Evolutionary conservation across 164 flowering plant species (phyloP).

Genomic region (Magnolia changhungtana): DNA sequence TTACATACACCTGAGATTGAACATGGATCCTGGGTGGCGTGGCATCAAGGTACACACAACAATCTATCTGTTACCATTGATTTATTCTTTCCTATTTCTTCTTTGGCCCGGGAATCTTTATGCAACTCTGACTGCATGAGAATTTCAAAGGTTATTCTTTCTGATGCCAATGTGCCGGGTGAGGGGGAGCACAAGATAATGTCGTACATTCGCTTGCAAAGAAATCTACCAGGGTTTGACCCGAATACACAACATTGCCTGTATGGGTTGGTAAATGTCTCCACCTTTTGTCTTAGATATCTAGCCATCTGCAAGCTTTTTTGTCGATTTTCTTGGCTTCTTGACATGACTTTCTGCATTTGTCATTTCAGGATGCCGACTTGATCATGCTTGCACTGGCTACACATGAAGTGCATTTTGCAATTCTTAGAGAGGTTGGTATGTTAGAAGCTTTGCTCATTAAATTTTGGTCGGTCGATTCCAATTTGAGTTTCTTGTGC

Average conservation of each 20-base stretch:
- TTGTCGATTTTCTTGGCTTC: not conserved
- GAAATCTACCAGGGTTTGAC: constrained; percentile 53
- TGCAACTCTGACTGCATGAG: not conserved
- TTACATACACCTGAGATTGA: constrained; percentile 43
- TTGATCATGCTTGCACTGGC: constrained; percentile 65
- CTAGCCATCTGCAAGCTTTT: not conserved
- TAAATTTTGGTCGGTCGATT: not conserved
- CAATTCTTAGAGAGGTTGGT: constrained; percentile 66
- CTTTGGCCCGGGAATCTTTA: not conserved
- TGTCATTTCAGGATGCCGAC: constrained; percentile 59
- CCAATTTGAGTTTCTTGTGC: constrained; percentile 6
- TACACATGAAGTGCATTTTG: constrained; percentile 63
- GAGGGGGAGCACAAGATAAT: constrained; percentile 76
- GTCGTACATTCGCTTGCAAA: constrained; percentile 52
- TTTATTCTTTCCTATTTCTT: not conserved
- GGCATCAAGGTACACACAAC: constrained; percentile 40
- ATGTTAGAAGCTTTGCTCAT: not conserved
- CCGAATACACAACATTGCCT: constrained; percentile 70
- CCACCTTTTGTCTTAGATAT: not conserved
- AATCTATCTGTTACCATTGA: not conserved
- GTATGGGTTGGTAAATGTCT: constrained; percentile 54
- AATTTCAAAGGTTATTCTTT: constrained; percentile 49
- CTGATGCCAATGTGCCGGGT: constrained; percentile 69
- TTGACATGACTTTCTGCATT: constrained; percentile 1
- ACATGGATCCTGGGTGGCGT: constrained; percentile 46